phyloP scores from a whole-genome alignment of 768 basidiomycete genomes.

The Coprinopsis cinerea region DNA sequence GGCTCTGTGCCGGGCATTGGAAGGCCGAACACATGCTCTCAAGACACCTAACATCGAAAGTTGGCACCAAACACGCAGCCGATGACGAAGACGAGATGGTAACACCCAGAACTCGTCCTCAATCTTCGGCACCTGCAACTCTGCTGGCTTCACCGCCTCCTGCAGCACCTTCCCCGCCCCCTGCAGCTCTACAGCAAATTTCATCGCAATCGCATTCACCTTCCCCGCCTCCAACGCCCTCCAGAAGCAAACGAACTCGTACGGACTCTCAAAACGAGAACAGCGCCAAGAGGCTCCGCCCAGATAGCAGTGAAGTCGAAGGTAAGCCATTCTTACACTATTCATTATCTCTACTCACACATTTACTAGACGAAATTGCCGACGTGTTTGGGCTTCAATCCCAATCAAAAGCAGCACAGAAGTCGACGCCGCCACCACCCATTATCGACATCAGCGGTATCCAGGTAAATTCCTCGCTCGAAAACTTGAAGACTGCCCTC shows the following conservation, averaged over 20 bases:
- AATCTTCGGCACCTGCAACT: too few species aligned
- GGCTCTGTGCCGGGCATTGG: slow-evolving; percentile 3
- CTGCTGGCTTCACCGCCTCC: too few species aligned
- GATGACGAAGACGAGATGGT: not conserved
- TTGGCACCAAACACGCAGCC: not conserved
- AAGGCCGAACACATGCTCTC: slow-evolving; percentile 8
- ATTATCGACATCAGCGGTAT: not conserved
- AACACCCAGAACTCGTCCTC: not conserved
- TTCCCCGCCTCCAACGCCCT: too few species aligned
- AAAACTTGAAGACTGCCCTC: not conserved
- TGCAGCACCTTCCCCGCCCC: too few species aligned
- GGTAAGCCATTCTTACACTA: not conserved
- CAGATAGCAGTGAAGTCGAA: not conserved
- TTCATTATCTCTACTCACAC: not conserved
- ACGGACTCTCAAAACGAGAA: too few species aligned
- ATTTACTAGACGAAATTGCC: not conserved
- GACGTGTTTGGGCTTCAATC: not conserved
- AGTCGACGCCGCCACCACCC: not conserved
- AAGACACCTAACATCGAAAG: not conserved
- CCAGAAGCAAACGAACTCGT: too few species aligned
- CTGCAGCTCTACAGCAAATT: too few species aligned
- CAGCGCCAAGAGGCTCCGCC: not conserved
- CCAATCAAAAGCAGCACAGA: not conserved
- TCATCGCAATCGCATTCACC: too few species aligned
- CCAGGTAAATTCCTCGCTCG: not conserved